These are phyloP conservation scores for Aureobasidium pullulans DNA, from an alignment of 2,329 filamentous ascomycete species.

Conservation along the genomic window DNA sequence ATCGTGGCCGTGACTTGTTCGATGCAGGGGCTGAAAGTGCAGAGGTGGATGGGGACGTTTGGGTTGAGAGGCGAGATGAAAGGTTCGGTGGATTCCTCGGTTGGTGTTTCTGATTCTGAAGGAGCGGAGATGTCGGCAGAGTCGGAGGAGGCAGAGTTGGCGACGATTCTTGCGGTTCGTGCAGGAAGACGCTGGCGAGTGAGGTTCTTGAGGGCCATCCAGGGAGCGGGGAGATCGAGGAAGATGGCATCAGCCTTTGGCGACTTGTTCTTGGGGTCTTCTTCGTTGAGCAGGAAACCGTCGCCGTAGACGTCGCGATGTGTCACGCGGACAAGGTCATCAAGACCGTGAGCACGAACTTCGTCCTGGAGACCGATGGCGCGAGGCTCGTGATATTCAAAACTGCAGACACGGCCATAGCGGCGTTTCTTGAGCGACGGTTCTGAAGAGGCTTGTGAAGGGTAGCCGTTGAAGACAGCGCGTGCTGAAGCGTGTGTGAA, in stretches of 20 bases:
- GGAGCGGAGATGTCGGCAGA: not conserved
- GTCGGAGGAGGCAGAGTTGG: slow-evolving; percentile 5
- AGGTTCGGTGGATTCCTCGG: not conserved
- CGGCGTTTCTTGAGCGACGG: slow-evolving; percentile 27
- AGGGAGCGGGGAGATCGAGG: slow-evolving; percentile 72
- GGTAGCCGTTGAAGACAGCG: slow-evolving; percentile 68
- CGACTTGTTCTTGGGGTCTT: slow-evolving; percentile 18
- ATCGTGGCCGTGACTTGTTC: slow-evolving; percentile 90
- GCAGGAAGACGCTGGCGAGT: slow-evolving; percentile 39
- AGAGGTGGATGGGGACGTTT: slow-evolving; percentile 66
- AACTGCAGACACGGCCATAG: slow-evolving; percentile 68
- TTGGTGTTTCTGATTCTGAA: not conserved
- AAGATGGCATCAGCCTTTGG: slow-evolving; percentile 66
- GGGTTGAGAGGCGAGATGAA: slow-evolving; percentile 57
- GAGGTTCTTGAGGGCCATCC: slow-evolving; percentile 72
- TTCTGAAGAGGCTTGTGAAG: slow-evolving; percentile 26
- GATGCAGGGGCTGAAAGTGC: slow-evolving; percentile 94
- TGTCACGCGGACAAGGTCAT: slow-evolving; percentile 60
- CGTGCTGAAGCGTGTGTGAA: slow-evolving; percentile 74
- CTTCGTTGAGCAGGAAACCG: slow-evolving; percentile 54
- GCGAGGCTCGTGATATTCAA: slow-evolving; percentile 70
- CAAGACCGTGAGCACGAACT: slow-evolving; percentile 59
- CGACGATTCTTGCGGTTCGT: slow-evolving; percentile 8
- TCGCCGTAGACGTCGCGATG: slow-evolving; percentile 73
- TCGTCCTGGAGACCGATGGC: slow-evolving; percentile 63